These are phyloP conservation scores for Blakeslea trispora DNA, from an alignment of 371 early-diverging fungal species.

Conservation along the genomic window DNA sequence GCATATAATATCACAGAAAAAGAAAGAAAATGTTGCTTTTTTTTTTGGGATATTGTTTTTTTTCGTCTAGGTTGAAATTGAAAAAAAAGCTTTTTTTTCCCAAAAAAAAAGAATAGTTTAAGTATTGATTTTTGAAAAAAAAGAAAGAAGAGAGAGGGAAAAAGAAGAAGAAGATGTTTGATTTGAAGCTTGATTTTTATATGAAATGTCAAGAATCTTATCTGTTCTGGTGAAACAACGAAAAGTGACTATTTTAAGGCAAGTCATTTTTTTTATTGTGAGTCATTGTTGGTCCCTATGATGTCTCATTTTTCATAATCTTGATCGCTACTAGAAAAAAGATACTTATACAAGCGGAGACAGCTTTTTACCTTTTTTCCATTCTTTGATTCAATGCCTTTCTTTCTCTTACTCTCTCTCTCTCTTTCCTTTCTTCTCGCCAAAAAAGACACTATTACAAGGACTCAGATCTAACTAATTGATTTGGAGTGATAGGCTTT, in stretches of 20 bases:
- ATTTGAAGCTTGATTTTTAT: neutral
- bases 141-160: neutral
- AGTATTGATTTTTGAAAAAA: neutral
- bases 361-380: too few relatives aligned
- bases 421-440: too few relatives aligned
- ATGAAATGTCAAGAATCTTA: neutral
- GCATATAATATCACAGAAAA: constrained; percentile 29
- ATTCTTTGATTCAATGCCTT: too few relatives aligned
- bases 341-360: neutral
- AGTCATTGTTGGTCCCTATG: constrained; percentile 3
- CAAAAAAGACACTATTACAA: too few relatives aligned
- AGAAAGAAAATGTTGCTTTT: neutral
- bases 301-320: neutral
- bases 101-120: neutral
- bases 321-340: neutral
- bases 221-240: neutral
- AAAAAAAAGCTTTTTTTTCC: neutral
- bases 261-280: neutral
- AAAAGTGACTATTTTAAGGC: constrained; percentile 5
- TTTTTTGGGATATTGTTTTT: neutral
- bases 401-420: too few relatives aligned
- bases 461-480: too few relatives aligned
- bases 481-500: too few relatives aligned
- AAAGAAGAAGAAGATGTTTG: neutral
- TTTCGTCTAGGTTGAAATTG: neutral